Conservation (phyloP, 768 basidiomycete species). For the Leccinum variicolor region DNA sequence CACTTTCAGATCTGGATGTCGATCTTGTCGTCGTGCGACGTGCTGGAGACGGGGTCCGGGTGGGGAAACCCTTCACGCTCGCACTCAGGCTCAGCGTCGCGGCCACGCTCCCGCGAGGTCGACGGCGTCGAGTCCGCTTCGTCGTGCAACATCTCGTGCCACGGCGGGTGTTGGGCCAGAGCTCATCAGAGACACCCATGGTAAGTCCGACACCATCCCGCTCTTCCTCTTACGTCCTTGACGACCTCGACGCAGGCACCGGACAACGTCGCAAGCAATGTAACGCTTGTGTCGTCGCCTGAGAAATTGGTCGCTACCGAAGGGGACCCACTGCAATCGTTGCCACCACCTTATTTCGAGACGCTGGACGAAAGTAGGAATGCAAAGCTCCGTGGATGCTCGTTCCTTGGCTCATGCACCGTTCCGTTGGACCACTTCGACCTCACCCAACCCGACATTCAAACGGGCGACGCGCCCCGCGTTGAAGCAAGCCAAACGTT, state of each 20-base stretch:
- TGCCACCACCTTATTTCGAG: slow-evolving; percentile 50
- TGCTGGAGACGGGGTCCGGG: slow-evolving; percentile 39
- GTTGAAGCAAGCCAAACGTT: slow-evolving; percentile 52
- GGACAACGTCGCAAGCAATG: slow-evolving; percentile 3
- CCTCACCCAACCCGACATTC: slow-evolving; percentile 20
- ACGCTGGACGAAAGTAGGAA: slow-evolving; percentile 34
- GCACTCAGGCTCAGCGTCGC: slow-evolving; percentile 51
- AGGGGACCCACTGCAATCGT: slow-evolving; percentile 13
- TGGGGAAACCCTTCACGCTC: slow-evolving; percentile 62
- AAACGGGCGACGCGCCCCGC: slow-evolving; percentile 21
- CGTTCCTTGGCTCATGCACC: slow-evolving; percentile 51
- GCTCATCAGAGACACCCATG: slow-evolving; percentile 2
- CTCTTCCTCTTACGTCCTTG: neutral
- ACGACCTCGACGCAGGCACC: slow-evolving; percentile 7
- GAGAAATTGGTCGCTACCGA: slow-evolving; percentile 3
- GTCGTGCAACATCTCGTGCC: slow-evolving; percentile 67
- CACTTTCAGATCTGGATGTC: slow-evolving; percentile 46
- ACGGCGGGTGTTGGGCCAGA: slow-evolving; percentile 25
- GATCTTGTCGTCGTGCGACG: slow-evolving; percentile 54
- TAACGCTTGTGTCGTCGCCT: slow-evolving; percentile 12
- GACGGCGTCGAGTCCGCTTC: slow-evolving; percentile 44
- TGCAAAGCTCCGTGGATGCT: slow-evolving; percentile 31
- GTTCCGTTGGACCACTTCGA: slow-evolving; percentile 44
- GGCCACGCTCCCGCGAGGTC: slow-evolving; percentile 36
- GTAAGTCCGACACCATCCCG: slow-evolving; percentile 4